Conservation (phyloP, 2,329 filamentous ascomycete genomes). For the Diaporthe amygdali region DNA sequence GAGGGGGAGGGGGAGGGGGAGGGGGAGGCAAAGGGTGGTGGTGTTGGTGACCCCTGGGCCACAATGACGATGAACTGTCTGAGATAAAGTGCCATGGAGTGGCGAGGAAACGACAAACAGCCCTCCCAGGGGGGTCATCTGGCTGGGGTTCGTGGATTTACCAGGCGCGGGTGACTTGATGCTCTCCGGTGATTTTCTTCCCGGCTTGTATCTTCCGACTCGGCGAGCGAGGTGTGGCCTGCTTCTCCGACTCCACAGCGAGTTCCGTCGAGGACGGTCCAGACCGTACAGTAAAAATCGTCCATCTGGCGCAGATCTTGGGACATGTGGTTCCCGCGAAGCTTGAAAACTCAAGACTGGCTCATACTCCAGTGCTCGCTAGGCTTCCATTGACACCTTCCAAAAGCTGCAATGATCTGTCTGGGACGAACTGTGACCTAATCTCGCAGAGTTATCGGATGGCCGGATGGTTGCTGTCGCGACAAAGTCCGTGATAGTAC, state of each 20-base stretch:
- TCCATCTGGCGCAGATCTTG: no score
- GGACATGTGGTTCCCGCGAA: not conserved
- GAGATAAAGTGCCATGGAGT: slow-evolving; percentile 1
- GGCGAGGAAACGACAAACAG: not conserved
- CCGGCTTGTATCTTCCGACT: not conserved
- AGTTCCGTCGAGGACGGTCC: no score
- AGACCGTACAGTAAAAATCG: not conserved
- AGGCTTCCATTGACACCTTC: not conserved
- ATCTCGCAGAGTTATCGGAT: not conserved
- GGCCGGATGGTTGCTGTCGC: not conserved
- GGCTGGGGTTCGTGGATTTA: not conserved
- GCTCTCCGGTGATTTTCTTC: not conserved
- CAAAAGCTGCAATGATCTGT: not conserved
- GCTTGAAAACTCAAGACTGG: not conserved
- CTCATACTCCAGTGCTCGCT: not conserved
- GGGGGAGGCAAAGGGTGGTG: no score
- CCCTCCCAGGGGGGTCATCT: not conserved
- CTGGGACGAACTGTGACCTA: not conserved
- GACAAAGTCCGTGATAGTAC: not conserved
- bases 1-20: no score
- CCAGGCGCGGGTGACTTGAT: not conserved
- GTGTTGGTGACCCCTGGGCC: not conserved
- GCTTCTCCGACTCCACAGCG: not conserved
- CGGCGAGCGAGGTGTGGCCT: not conserved
- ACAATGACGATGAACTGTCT: not conserved